phyloP scores from a whole-genome alignment of 257 asterid genomes.

The Craterostigma plantagineum region DNA sequence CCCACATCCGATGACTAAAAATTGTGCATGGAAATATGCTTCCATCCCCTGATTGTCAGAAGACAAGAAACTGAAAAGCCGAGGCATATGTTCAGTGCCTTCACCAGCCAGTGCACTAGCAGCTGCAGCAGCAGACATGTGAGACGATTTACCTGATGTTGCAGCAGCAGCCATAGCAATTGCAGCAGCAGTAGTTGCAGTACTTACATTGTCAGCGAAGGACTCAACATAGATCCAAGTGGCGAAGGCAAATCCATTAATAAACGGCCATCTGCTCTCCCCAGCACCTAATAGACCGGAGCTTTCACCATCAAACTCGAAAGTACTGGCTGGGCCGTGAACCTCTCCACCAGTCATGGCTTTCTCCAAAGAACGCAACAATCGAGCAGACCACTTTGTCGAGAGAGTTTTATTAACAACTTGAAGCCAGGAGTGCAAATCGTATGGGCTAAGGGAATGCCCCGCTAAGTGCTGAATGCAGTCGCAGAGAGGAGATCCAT shows the following conservation, averaged over 20 bases:
- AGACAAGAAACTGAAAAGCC: constrained; percentile 86
- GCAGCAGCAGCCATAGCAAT: constrained; percentile 99
- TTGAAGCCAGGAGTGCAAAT: constrained; percentile 70
- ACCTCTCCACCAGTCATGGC: constrained; percentile 93
- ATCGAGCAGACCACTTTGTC: constrained; percentile 68
- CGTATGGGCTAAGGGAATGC: constrained; percentile 71
- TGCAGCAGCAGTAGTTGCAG: constrained; percentile 98
- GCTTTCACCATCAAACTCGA: constrained; percentile 98
- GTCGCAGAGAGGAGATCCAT: constrained; percentile 72
- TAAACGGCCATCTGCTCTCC: constrained; percentile 95
- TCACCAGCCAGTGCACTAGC: constrained; percentile 99
- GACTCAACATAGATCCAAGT: constrained; percentile 97
- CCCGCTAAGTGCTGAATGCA: constrained; percentile 89
- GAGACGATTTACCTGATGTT: constrained; percentile 90
- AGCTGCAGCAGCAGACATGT: constrained; percentile 99
- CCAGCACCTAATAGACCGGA: constrained; percentile 95
- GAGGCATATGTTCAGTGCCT: constrained; percentile 99
- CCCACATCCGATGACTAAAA: constrained; percentile 88
- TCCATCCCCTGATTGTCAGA: constrained; percentile 99
- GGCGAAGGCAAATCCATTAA: constrained; percentile 83
- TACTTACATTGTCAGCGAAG: constrained; percentile 90
- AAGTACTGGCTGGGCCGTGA: constrained; percentile 82
- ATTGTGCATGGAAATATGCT: constrained; percentile 97
- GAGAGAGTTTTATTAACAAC: constrained; percentile 45
- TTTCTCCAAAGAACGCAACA: constrained; percentile 72